Evolutionary conservation across 768 basidiomycete genomes (phyloP), one percentile per base, ranked within the genome.

Genomic region (Royoungia palumana): DNA sequence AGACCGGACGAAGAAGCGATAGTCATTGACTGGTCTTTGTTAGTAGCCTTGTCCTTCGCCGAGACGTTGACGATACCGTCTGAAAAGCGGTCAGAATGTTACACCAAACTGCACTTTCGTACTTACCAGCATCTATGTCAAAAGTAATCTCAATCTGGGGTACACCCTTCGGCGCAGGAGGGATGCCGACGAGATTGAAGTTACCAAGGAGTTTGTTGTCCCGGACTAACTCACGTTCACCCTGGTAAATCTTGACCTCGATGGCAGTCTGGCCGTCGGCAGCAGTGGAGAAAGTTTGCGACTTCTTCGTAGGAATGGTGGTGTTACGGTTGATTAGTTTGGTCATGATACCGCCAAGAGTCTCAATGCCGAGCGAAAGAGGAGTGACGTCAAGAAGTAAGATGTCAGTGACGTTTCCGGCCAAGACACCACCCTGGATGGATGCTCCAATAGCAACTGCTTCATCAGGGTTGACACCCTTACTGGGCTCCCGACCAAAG

Each of bases 211-310:
- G 74, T 74, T 98, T 99, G 85, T 98, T 98, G 76, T 98, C 96
- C 47, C 89, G 80, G 49, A 97, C 94, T 58, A 98, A 83, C 68
- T 97, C 96, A 75, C 96, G 94, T 77, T 99, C 96, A 64, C 96
- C 96, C 74, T 99, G 96, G 80, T 83, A 99, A 60, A 99, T 94
- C 83, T 98, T 98, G 70, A 99, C 95, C 70, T 98, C 94, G 57
- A 99, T 97, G 32, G 95, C 94, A n/a, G 89, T 95, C 73, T 99
- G 96, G 44, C 96, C 95, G 54, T 99, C 96, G 34, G 95, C 95
- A 35, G 96, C 95, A 14, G 96, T 99, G 5, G 95, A 98, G 81
- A 99, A 98, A 37, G 87, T 89, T 70, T 98, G 95, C 0, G 92
- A 94, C 81, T 99, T 99, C 81, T 99, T 99, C 59, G 95, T 97